These are phyloP conservation scores for Rhodotorula taiwanensis DNA, from an alignment of 768 basidiomycete genomes.

Conservation along the genomic window DNA sequence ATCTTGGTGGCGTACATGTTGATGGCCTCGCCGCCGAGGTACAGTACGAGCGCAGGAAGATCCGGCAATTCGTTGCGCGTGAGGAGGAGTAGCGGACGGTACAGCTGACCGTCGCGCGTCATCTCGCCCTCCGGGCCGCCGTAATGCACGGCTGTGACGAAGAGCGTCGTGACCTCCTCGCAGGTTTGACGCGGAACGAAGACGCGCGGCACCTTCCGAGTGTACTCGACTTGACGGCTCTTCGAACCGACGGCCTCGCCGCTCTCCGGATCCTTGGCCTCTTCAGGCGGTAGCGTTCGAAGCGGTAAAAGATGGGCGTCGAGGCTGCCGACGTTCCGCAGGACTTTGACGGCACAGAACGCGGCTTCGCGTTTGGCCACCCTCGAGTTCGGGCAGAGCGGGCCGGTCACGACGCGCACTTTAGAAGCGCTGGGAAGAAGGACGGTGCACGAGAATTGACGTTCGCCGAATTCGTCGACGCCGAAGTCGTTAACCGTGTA, in stretches of 20 bases:
- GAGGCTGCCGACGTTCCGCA: not conserved
- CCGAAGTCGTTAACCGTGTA: not conserved
- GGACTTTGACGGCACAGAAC: slow-evolving; percentile 9
- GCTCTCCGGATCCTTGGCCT: not conserved
- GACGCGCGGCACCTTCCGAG: not conserved
- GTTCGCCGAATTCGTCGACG: not conserved
- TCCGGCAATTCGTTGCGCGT: slow-evolving; percentile 4
- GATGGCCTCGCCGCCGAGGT: slow-evolving; percentile 5
- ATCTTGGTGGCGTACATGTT: not conserved
- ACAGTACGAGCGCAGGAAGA: not conserved
- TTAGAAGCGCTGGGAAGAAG: not conserved
- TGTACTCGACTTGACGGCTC: slow-evolving; percentile 15
- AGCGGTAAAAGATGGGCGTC: slow-evolving; percentile 17
- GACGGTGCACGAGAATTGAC: not conserved
- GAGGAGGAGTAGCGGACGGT: slow-evolving; percentile 14
- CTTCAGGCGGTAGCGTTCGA: not conserved
- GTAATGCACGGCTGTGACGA: slow-evolving; percentile 6
- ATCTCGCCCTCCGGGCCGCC: not conserved
- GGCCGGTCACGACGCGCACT: not conserved
- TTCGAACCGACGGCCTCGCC: slow-evolving; percentile 2
- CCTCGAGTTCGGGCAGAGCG: not conserved
- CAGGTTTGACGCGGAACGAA: not conserved
- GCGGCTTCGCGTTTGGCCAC: slow-evolving; percentile 7
- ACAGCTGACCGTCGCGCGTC: not conserved
- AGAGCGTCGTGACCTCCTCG: slow-evolving; percentile 1